Evolutionary conservation across 78 protist genomes (phyloP), one percentile per base, ranked within the genome.

Genomic region (Dictyostelium brefeldianum): DNA sequence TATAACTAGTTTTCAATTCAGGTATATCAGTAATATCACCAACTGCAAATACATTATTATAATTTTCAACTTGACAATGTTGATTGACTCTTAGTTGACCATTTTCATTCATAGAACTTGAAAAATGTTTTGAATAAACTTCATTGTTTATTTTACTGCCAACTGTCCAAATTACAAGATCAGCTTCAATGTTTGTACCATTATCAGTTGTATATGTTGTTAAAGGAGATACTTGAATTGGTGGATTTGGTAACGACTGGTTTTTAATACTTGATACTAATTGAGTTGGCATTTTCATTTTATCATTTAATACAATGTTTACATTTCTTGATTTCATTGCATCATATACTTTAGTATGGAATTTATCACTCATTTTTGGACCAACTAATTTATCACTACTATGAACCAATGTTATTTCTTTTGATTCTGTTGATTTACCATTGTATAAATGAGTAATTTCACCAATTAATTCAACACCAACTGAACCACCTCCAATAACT

Each of bases 41-140:
- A 74, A 95, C 43, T 43, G 96, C 96, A 82, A 90, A 95, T 79
- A 95, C 79, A 89, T 95, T 85, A 7, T 54, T 10, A 20, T 77
- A 56, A 46, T 91, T 90, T 43, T 80, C 75, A 17, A 95, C 84
- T 74, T 78, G 89, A 36, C 74, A 20, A 9, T 65, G 48, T 17
- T 29, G 65, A 54, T 95, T 78, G 9, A 95, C 96, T 31, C 78
- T 80, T 29, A 90, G 41, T 46, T 51, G 67, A 14, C 96, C 96
- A 5, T 14, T 4, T 53, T 56, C 71, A 47, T 80, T 62, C 0
- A 95, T 22, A 22, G 29, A 18, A 0, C 43, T 31, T 20, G 56
- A 54, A 53, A 95, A 95, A 29, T 67, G 25, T 3, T 57, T 22
- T 18, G 46, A 12, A 15, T 81, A 84, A 6, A 48, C 8, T 50